A percentile compares a stretch with the other conserved stretches of the same genome.
phyloP scores from a whole-genome alignment of 768 basidiomycete species.

The Podaxis mareebaensis region DNA sequence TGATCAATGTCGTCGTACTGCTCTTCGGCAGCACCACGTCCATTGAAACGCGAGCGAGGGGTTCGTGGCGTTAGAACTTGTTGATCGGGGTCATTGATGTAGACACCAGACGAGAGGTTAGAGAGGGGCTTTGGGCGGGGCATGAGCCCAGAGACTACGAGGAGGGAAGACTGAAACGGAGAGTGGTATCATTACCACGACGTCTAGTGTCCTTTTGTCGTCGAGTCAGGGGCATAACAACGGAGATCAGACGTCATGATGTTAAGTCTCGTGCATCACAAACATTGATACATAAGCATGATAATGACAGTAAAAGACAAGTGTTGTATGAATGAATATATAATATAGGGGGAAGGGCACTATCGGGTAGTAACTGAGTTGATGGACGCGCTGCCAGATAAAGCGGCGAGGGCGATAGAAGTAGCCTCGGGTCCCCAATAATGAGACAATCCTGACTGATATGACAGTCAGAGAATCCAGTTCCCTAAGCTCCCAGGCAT shows the following conservation, averaged over 20 bases:
- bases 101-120: constrained; percentile 34
- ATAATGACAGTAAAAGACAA: background rate
- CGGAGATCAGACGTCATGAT: background rate
- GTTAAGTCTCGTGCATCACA: background rate
- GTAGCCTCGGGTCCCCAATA: too few relatives aligned
- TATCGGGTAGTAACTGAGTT: background rate
- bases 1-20: constrained; percentile 45
- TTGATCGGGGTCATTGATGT: constrained; percentile 31
- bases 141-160: constrained; percentile 26
- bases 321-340: background rate
- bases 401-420: too few relatives aligned
- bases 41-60: constrained; percentile 59
- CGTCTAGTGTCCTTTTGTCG: background rate
- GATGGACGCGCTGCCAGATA: background rate
- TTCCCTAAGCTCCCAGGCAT: too few relatives aligned
- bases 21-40: constrained; percentile 53
- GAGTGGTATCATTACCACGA: background rate
- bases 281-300: background rate
- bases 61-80: constrained; percentile 56
- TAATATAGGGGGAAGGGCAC: background rate
- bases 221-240: constrained; percentile 7
- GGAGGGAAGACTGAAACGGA: background rate
- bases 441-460: too few relatives aligned
- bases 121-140: constrained; percentile 39
- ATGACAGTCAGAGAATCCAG: too few relatives aligned